Conservation (phyloP, 371 early-diverging fungal genomes). For the Umbelopsis sp. region DNA sequence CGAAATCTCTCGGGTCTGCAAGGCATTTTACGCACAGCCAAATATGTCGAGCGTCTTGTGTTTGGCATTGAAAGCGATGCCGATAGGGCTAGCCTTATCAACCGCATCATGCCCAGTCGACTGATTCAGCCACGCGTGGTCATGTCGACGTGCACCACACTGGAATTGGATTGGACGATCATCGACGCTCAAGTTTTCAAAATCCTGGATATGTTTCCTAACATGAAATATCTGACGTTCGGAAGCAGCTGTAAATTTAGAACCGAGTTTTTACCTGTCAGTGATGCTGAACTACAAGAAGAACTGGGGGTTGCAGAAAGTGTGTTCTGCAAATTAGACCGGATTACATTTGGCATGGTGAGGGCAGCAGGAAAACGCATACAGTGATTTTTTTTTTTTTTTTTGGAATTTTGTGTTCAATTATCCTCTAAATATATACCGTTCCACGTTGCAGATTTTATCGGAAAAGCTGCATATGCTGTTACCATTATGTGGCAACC, state of each 20-base stretch:
- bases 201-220: not conserved
- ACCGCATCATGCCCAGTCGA: not conserved
- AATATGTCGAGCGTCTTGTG: not conserved
- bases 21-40: not conserved
- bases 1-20: conserved; percentile 1
- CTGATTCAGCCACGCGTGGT: not conserved
- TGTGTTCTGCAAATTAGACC: not conserved
- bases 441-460: not conserved
- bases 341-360: conserved; percentile 10
- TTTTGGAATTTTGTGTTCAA: not conserved
- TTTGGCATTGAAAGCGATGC: conserved; percentile 16
- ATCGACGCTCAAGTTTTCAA: not conserved
- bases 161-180: conserved; percentile 8
- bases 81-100: not conserved
- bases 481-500: not conserved
- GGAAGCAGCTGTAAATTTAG: conserved; percentile 14
- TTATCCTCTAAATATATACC: not conserved
- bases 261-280: not conserved
- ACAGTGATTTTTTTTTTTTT: not conserved
- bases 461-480: conserved; percentile 2
- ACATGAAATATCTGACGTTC: not conserved
- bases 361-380: not conserved
- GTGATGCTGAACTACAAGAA: not conserved
- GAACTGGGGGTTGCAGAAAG: not conserved
- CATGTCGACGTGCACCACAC: not conserved